Evolutionary conservation across 192 early-diverging fungal species (phyloP).

Genomic region (Backusella parvicylindrica): DNA sequence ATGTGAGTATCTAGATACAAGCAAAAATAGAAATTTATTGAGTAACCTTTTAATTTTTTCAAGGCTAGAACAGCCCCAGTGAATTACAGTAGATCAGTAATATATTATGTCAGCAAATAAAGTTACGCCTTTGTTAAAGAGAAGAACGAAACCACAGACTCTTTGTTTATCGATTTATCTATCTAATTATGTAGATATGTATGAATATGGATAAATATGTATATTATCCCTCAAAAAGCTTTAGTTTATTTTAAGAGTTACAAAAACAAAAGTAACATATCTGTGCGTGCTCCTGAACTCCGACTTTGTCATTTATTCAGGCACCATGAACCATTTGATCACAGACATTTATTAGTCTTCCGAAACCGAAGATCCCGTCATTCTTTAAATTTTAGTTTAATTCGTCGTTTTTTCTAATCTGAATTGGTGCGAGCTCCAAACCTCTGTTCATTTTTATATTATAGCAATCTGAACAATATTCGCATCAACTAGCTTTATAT

Average conservation of each 20-base stretch:
- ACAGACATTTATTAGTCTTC: not conserved
- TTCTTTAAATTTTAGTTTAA: not conserved
- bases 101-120: not conserved
- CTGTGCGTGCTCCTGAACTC: not conserved
- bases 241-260: constrained; percentile 1
- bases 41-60: not conserved
- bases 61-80: not conserved
- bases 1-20: not conserved
- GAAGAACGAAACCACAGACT: not conserved
- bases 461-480: no score
- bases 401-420: not conserved
- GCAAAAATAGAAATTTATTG: not conserved
- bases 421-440: not conserved
- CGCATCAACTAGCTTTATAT: no score
- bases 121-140: not conserved
- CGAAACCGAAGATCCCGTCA: not conserved
- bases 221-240: not conserved
- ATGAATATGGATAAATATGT: not conserved
- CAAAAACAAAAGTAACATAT: not conserved
- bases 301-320: not conserved
- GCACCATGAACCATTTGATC: not conserved
- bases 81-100: not conserved
- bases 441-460: not conserved
- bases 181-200: not conserved
- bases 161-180: not conserved